phyloP scores from a whole-genome alignment of 257 asterid species.

The Striga asiatica region DNA sequence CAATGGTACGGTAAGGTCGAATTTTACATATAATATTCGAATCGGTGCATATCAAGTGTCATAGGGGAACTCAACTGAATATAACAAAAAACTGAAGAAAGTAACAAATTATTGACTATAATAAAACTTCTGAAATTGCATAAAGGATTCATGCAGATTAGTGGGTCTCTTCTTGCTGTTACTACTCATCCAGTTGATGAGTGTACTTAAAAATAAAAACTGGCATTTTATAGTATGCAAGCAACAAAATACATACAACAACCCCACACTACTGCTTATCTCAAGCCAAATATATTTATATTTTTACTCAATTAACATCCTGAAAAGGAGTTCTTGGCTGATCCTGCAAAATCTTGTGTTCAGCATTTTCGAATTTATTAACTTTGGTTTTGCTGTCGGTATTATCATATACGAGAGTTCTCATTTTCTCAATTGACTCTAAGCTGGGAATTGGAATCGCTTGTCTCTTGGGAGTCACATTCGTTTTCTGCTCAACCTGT shows the following conservation, averaged over 20 bases:
- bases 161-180: background rate
- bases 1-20: too few species aligned
- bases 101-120: too few species aligned
- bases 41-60: too few species aligned
- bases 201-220: conserved; percentile 1
- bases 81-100: too few species aligned
- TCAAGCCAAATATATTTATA: too few species aligned
- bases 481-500: conserved; percentile 52
- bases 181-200: conserved; percentile 27
- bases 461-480: conserved; percentile 47
- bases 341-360: conserved; percentile 28
- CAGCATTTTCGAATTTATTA: conserved; percentile 20
- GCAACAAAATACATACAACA: conserved; percentile 15
- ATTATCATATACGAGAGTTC: conserved; percentile 20
- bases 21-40: too few species aligned
- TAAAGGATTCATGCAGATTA: too few species aligned
- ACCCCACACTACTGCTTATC: too few species aligned
- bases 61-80: too few species aligned
- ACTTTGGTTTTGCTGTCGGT: conserved; percentile 20
- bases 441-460: conserved; percentile 37
- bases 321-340: conserved; percentile 58
- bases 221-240: background rate
- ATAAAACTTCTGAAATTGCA: too few species aligned
- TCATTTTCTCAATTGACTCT: conserved; percentile 61
- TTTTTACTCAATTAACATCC: conserved; percentile 34